phyloP scores from a whole-genome alignment of 805 yeast genomes.

The Saccharomycopsis malanga region DNA sequence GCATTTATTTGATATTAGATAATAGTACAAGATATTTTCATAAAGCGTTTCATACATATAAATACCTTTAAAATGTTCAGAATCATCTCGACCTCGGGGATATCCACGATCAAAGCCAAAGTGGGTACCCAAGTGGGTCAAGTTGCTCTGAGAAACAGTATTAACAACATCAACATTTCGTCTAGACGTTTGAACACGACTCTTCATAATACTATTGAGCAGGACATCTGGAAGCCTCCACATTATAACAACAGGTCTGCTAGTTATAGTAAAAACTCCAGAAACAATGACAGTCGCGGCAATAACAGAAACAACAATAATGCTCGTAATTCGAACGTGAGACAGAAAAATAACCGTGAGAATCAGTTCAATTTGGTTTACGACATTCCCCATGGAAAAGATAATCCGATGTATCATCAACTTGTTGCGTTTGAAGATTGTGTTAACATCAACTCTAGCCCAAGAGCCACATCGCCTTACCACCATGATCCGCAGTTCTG shows the following conservation, averaged over 20 bases:
- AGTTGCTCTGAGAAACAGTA: slow-evolving; percentile 14
- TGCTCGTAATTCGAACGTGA: slow-evolving; percentile 26
- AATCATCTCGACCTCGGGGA: slow-evolving; percentile 18
- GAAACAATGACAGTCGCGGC: slow-evolving; percentile 21
- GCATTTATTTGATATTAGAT: no score
- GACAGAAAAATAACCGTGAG: slow-evolving; percentile 24
- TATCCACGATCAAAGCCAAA: slow-evolving; percentile 18
- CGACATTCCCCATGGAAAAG: slow-evolving; percentile 24
- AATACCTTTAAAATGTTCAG: slow-evolving; percentile 15
- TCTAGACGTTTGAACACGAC: slow-evolving; percentile 19
- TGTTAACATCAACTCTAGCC: slow-evolving; percentile 30
- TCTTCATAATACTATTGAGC: slow-evolving; percentile 12
- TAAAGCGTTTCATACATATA: neutral
- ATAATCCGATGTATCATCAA: slow-evolving; percentile 45
- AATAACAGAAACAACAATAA: slow-evolving; percentile 18
- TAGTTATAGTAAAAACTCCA: neutral
- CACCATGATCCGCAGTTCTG: slow-evolving; percentile 40
- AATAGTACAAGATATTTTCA: no score
- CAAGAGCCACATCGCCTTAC: slow-evolving; percentile 23
- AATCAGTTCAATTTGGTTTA: slow-evolving; percentile 21
- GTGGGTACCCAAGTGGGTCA: slow-evolving; percentile 21
- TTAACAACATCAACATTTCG: slow-evolving; percentile 16
- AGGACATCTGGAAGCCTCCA: slow-evolving; percentile 22
- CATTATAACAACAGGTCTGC: slow-evolving; percentile 23
- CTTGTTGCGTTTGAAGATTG: slow-evolving; percentile 48